Conservation (phyloP, 139 green algal genomes). For the Chlamydomonas sphaeroides region DNA sequence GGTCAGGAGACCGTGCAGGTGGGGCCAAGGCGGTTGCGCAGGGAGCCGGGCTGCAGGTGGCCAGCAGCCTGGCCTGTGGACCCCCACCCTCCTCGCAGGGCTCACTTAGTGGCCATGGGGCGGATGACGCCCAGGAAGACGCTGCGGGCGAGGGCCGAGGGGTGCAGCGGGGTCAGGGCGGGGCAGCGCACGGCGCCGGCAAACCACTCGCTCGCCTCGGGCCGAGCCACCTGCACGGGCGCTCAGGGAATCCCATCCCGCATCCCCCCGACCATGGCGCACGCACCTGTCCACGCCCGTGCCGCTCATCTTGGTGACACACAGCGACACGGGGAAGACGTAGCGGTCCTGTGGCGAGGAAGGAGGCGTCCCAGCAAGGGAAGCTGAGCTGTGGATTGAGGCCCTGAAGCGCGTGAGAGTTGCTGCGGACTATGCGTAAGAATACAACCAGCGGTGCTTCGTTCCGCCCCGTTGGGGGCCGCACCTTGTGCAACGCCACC, state of each 20-base stretch:
- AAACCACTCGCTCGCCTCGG: not conserved
- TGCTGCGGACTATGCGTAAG: not conserved
- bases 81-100: too few species aligned
- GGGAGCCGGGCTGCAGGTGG: too few species aligned
- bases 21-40: too few species aligned
- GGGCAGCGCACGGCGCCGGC: not conserved
- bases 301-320: slow-evolving; percentile 14
- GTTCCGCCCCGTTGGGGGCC: too few species aligned
- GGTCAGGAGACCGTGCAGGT: too few species aligned
- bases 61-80: too few species aligned
- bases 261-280: too few species aligned
- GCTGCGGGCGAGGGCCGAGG: slow-evolving; percentile 5
- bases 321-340: slow-evolving; percentile 3
- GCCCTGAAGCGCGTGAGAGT: not conserved
- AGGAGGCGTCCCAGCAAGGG: too few species aligned
- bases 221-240: not conserved
- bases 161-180: not conserved
- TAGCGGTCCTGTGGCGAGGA: not conserved
- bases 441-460: not conserved
- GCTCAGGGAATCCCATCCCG: not conserved
- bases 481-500: slow-evolving; percentile 45
- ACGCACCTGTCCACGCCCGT: slow-evolving; percentile 10
- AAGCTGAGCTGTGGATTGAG: not conserved
- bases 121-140: slow-evolving; percentile 43
- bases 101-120: not conserved